Base-by-base conservation (phyloP, 495 filamentous ascomycete genomes). In the Xylaria acuta region DNA sequence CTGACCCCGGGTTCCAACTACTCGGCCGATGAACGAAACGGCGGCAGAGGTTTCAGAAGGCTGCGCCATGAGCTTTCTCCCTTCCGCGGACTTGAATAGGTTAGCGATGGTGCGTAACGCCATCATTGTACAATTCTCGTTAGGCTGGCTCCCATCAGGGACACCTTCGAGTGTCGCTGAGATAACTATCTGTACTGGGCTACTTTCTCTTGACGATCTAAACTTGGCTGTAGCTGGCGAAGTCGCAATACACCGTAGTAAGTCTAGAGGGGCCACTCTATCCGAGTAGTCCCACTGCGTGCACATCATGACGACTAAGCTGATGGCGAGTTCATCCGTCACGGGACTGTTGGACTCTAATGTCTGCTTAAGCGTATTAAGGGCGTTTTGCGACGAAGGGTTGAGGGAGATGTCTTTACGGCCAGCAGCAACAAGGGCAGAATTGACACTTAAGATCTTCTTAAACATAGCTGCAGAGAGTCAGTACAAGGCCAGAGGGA, bases 51-150 rank as follows among this genome's bases (percentile, higher is more conserved):
- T 80, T 70, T 91, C 89, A 64, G 93, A 93, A 41, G 86, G 81
- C 20, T 80, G 79, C 5, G 88, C 82, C 0, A 88, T 88, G 1
- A 95, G 82, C 22, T 84, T 79, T 14, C 92, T 89, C 41, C 96
- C 96, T 68, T 90, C 83, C 4, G 86, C 78, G 0, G 92, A 94
- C 68, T 89, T 88, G 81, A 98, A 98, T 8, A 98, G 83, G 70
- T 99, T 99, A n/a, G 88, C 90, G 60, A 97, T 87, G 18, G 90
- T 87, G 14, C 97, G 94, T 53, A 93, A 83, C 0, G 92, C 88
- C 80, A 98, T 90, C 93, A 98, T 97, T 40, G 90, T 88, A 76
- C 92, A 93, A 78, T 98, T 97, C 43, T 85, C 81, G 43, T 84
- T 84, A 16, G 88, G 78, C 3, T 72, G 47, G 66, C 77, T 22